phyloP scores from a whole-genome alignment of 2,329 filamentous ascomycete genomes.

The Penicillium sp. region DNA sequence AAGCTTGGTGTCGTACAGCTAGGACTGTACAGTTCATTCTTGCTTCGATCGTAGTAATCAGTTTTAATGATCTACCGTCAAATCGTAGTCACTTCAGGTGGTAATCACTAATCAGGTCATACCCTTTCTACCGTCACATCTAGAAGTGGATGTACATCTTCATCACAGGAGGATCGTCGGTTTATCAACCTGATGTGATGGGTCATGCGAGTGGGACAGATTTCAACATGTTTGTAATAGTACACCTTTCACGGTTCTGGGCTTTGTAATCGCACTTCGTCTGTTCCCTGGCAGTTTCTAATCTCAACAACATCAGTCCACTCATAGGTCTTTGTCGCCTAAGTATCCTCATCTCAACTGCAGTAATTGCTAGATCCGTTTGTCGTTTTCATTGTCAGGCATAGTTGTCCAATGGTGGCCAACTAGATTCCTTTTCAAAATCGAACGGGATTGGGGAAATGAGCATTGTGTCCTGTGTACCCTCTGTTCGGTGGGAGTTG shows the following conservation, averaged over 20 bases:
- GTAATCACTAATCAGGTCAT: neutral
- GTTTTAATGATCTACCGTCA: neutral
- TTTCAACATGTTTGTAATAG: neutral
- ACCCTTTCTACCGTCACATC: neutral
- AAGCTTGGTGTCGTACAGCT: neutral
- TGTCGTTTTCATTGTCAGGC: neutral
- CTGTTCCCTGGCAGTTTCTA: neutral
- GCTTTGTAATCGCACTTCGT: neutral
- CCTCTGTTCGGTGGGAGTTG: neutral
- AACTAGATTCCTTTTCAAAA: neutral
- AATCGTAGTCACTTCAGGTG: neutral
- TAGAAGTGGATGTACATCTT: too few species aligned
- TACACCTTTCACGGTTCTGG: neutral
- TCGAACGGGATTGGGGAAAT: neutral
- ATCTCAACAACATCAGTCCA: too few species aligned
- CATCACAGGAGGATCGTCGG: too few species aligned
- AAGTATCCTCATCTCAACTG: neutral
- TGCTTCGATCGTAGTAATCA: neutral
- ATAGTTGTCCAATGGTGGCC: neutral
- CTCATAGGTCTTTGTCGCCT: neutral
- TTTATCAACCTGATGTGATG: neutral
- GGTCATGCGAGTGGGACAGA: neutral
- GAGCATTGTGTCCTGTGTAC: neutral
- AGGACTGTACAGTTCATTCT: neutral
- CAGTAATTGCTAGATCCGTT: neutral